Conservation (phyloP, 345 rosid genomes). For the Heritiera littoralis region DNA sequence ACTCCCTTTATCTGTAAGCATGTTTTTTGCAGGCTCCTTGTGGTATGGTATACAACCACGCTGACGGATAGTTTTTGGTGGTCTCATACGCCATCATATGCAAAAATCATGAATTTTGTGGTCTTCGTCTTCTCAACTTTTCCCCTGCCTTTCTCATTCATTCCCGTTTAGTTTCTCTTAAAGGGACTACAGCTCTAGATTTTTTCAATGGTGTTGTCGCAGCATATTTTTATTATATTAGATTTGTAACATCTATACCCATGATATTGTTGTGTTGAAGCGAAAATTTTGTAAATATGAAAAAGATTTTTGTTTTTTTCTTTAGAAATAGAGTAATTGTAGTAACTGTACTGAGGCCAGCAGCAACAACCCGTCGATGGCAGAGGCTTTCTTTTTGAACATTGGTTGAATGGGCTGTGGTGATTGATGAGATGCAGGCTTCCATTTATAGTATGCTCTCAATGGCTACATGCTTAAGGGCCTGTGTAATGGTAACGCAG, state of each 20-base stretch:
- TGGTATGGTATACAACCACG: neutral
- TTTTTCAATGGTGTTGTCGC: neutral
- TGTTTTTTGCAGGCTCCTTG: constrained; percentile 15
- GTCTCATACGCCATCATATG: neutral
- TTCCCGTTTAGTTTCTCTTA: neutral
- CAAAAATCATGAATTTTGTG: neutral
- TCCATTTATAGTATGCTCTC: neutral
- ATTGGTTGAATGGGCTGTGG: neutral
- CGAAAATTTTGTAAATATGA: neutral
- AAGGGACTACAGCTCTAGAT: neutral
- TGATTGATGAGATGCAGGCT: no score
- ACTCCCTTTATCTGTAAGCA: constrained; percentile 69
- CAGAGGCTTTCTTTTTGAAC: no score
- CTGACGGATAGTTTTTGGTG: neutral
- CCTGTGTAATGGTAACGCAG: no score
- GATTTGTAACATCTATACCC: neutral
- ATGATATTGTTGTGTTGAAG: neutral
- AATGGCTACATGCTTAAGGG: no score
- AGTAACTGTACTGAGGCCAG: no score
- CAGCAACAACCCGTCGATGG: neutral
- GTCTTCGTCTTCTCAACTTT: neutral
- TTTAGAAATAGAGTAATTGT: neutral
- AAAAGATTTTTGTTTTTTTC: neutral
- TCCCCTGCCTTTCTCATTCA: neutral
- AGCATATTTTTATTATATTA: neutral